Evolutionary conservation across 169 alveolate genomes (phyloP).

Genomic region (Eimeria sp.): DNA sequence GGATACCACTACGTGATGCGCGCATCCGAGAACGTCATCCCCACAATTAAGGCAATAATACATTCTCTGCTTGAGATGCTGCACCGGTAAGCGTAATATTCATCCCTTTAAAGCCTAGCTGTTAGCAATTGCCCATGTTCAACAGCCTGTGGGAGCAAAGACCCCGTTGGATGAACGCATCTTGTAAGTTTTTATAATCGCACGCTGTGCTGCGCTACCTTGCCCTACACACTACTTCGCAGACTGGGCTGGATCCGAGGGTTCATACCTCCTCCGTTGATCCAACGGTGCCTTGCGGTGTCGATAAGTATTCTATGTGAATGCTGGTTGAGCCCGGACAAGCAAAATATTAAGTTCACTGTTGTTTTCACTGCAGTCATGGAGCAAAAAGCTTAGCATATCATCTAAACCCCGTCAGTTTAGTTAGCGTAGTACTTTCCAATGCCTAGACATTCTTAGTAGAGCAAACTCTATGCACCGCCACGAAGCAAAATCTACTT

Average conservation of each 20-base stretch:
- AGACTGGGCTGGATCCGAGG: slow-evolving; percentile 74
- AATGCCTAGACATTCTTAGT: slow-evolving; percentile 1
- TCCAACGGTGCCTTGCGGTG: neutral
- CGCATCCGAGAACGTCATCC: slow-evolving; percentile 29
- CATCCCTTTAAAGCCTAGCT: neutral
- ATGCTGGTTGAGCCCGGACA: slow-evolving; percentile 7
- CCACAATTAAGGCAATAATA: neutral
- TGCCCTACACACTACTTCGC: neutral
- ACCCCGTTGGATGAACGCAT: slow-evolving; percentile 65
- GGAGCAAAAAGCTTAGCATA: slow-evolving; percentile 12
- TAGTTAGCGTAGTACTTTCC: neutral
- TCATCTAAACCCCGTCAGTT: slow-evolving; percentile 18
- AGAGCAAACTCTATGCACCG: neutral
- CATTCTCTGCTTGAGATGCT: slow-evolving; percentile 23
- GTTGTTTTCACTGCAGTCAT: slow-evolving; percentile 35
- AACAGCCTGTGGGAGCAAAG: slow-evolving; percentile 62
- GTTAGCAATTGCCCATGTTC: neutral
- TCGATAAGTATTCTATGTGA: slow-evolving; percentile 21
- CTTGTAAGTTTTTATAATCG: slow-evolving; percentile 1
- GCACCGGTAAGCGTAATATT: neutral
- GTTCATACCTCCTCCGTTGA: slow-evolving; percentile 66
- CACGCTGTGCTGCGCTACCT: neutral
- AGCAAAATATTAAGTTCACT: slow-evolving; percentile 28
- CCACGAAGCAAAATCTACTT: slow-evolving; percentile 36
- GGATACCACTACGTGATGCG: slow-evolving; percentile 63